phyloP scores from a whole-genome alignment of 108 stramenopile genomes.

The Pseudonitzschia multistriata region DNA sequence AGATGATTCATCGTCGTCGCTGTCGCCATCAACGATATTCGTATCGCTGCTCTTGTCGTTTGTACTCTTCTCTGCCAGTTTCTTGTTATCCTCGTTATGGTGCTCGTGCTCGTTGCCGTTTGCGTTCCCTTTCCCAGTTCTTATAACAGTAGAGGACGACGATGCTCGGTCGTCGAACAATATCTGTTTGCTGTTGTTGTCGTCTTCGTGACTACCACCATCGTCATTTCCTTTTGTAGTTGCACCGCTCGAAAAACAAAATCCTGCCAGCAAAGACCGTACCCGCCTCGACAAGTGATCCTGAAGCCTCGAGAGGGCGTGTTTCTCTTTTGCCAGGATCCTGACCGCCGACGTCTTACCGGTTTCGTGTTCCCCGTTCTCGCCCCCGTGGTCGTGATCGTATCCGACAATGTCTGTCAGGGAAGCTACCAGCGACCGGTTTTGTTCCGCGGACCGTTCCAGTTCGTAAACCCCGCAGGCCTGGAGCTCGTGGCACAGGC shows the following conservation, averaged over 20 bases:
- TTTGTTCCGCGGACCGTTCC: slow-evolving; percentile 24
- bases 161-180: neutral
- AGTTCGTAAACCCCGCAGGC: slow-evolving; percentile 1
- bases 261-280: slow-evolving; percentile 15
- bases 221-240: neutral
- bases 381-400: slow-evolving; percentile 20
- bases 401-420: slow-evolving; percentile 7
- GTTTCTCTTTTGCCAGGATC: slow-evolving; percentile 21
- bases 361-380: neutral
- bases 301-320: slow-evolving; percentile 35
- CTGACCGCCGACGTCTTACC: neutral
- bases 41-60: neutral
- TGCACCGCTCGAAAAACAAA: neutral
- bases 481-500: neutral
- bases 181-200: neutral
- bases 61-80: neutral
- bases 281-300: slow-evolving; percentile 32
- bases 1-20: slow-evolving; percentile 8
- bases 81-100: neutral
- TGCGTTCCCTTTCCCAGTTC: neutral
- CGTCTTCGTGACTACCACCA: neutral
- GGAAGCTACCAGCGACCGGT: slow-evolving; percentile 3
- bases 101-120: neutral
- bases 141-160: neutral
- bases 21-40: neutral